Evolutionary conservation across 768 basidiomycete species (phyloP).

Genomic region (Sporobolomyces pararoseus): DNA sequence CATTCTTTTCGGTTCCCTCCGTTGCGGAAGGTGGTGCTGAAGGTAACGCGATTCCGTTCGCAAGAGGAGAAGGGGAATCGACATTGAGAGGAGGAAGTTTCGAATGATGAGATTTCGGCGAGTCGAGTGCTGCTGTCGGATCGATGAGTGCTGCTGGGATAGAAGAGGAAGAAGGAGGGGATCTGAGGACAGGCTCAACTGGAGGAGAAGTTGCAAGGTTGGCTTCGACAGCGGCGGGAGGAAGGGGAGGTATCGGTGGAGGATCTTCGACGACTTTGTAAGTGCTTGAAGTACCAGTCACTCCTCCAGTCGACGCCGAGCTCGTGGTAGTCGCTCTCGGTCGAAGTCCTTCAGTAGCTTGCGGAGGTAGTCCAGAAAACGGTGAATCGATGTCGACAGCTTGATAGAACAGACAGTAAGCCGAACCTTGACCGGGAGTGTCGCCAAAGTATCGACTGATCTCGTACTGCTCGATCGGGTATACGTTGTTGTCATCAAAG

Average conservation of each 20-base stretch:
- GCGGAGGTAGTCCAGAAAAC: slow-evolving; percentile 14
- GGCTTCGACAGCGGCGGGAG: slow-evolving; percentile 11
- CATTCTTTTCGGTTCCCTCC: slow-evolving; percentile 8
- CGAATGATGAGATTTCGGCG: neutral
- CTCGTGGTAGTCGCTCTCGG: slow-evolving; percentile 22
- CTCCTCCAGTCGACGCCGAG: slow-evolving; percentile 20
- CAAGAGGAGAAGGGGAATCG: neutral
- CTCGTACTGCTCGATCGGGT: slow-evolving; percentile 78
- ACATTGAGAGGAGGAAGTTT: neutral
- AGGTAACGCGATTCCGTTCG: neutral
- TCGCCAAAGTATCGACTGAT: slow-evolving; percentile 95
- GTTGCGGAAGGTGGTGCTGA: neutral
- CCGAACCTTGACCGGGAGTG: slow-evolving; percentile 65
- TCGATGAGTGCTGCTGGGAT: slow-evolving; percentile 7
- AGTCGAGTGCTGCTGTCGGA: neutral
- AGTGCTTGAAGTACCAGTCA: neutral
- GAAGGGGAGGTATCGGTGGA: slow-evolving; percentile 27
- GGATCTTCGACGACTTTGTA: slow-evolving; percentile 1
- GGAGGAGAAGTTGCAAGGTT: neutral
- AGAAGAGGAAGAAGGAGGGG: neutral
- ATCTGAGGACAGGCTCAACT: too few relatives aligned
- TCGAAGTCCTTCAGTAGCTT: slow-evolving; percentile 14
- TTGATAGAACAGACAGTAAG: slow-evolving; percentile 96
- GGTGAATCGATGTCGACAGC: slow-evolving; percentile 60
- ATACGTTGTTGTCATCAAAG: slow-evolving; percentile 93